phyloP scores from a whole-genome alignment of 345 rosid genomes.

The Rhizophora apiculata region DNA sequence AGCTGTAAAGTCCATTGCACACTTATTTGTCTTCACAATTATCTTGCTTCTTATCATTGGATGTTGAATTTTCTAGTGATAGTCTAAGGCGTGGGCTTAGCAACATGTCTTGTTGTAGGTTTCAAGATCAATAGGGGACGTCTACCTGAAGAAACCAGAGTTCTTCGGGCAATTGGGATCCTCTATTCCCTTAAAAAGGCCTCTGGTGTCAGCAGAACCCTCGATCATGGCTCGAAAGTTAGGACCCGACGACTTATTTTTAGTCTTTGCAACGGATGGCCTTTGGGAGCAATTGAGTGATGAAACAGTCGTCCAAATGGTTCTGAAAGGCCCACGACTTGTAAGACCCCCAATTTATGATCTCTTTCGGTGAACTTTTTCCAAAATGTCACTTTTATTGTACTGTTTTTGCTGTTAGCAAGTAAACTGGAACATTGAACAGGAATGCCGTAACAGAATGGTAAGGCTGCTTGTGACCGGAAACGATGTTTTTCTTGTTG shows the following conservation, averaged over 20 bases:
- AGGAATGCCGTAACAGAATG: too few relatives aligned
- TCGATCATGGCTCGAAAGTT: conserved; percentile 38
- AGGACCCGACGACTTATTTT: conserved; percentile 37
- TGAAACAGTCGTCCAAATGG: conserved; percentile 44
- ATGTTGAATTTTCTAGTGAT: not conserved
- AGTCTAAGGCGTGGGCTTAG: not conserved
- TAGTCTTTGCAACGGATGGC: conserved; percentile 57
- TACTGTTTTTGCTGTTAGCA: not conserved
- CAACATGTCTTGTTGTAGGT: conserved; percentile 29
- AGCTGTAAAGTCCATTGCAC: too few relatives aligned
- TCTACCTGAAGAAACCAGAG: conserved; percentile 53
- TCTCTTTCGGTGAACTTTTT: not conserved
- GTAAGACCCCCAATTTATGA: conserved; percentile 23
- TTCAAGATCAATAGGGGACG: conserved; percentile 56
- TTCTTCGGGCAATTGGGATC: conserved; percentile 39
- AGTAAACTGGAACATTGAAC: not conserved
- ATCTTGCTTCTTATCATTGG: not conserved
- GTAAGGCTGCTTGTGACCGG: too few relatives aligned
- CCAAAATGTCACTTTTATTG: too few relatives aligned
- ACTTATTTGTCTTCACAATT: too few relatives aligned
- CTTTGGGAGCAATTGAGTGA: conserved; percentile 60
- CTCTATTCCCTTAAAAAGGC: conserved; percentile 33
- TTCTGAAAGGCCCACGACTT: conserved; percentile 35
- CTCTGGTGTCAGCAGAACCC: conserved; percentile 54
- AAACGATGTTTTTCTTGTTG: not conserved